These are phyloP conservation scores for Beauveria brongniartii DNA, from an alignment of 2,329 filamentous ascomycete species.

Conservation along the genomic window DNA sequence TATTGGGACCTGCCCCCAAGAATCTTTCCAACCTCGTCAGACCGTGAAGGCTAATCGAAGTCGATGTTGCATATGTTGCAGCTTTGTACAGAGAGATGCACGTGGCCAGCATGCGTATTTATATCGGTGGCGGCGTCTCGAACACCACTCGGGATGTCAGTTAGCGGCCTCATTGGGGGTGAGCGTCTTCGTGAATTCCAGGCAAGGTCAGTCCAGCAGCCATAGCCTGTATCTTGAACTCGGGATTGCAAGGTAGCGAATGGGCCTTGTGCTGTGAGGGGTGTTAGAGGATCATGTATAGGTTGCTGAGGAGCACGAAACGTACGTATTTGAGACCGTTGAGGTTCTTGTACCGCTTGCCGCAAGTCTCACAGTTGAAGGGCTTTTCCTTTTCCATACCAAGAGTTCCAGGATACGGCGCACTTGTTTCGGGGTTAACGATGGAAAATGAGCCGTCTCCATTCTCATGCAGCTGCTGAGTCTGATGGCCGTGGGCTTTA, in stretches of 20 bases:
- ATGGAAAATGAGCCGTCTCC: conserved; percentile 97
- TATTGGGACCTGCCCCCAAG: conserved; percentile 5
- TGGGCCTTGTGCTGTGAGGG: conserved; percentile 60
- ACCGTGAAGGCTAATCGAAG: conserved; percentile 5
- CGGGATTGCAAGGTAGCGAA: conserved; percentile 83
- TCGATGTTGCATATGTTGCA: not conserved
- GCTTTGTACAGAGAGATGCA: conserved; percentile 7
- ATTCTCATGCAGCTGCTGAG: conserved; percentile 93
- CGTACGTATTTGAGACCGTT: conserved; percentile 93
- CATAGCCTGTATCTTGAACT: conserved; percentile 45
- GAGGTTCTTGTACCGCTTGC: conserved; percentile 98
- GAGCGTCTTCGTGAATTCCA: conserved; percentile 39
- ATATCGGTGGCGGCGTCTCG: not conserved
- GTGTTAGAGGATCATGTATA: conserved; percentile 24
- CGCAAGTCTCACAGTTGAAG: conserved; percentile 92
- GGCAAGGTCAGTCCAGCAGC: conserved; percentile 36
- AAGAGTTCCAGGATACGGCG: conserved; percentile 88
- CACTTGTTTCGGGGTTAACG: conserved; percentile 89
- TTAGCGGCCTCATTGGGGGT: conserved; percentile 13
- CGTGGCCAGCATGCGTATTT: conserved; percentile 7
- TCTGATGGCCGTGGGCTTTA: conserved; percentile 86
- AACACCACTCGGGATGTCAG: not conserved
- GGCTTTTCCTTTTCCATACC: conserved; percentile 99
- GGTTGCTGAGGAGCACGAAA: conserved; percentile 10
- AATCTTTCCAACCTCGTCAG: not conserved